Evolutionary conservation across 1,284 basidiomycete species (phyloP), one percentile per base, ranked within the genome.

Genomic region (Malassezia caprae): DNA sequence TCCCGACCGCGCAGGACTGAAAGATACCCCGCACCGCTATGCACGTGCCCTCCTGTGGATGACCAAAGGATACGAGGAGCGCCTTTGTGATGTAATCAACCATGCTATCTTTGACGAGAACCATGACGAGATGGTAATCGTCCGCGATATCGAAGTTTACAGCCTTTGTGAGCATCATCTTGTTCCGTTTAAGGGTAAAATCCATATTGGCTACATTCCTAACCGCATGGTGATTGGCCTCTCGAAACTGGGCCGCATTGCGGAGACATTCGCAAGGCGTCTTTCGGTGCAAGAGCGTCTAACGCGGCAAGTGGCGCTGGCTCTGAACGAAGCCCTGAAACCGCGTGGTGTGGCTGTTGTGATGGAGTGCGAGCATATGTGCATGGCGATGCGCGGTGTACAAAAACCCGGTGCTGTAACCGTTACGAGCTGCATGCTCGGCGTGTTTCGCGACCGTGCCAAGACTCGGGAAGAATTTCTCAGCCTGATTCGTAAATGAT

Each of bases 331-430:
- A 76, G 94, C 94, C 12, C 91, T 98, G 66, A 84, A 88, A 67
- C 94, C 94, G 45, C 83, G 87, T 62, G 94, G 94, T 48, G 94
- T 99, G n/a, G 94, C 91, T 1, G 94, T 99, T 59, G 94, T 99
- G 26, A 58, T 69, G 31, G 64, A 67, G 48, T 62, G 56, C 71
- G 93, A 90, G 35, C 94, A 99, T 78, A 82, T 98, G 78, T 99
- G 94, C 75, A 99, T 99, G 94, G 90, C 91, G 1, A 98, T 98
- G 91, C 85, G 94, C 56, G 94, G 94, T 37, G 94, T 99, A 1
- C 94, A 99, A 77, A 99, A 99, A 77, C 93, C 93, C 2, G 93
- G 94, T 26, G 82, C 93, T 7, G 83, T 86, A 19, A 98, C 94
- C 0, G 87, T 94, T 30, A 98, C 94, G 1, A 91, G 88, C n/a